Conservation (phyloP, 768 basidiomycete genomes). For the Hemileccinum rubropunctum region DNA sequence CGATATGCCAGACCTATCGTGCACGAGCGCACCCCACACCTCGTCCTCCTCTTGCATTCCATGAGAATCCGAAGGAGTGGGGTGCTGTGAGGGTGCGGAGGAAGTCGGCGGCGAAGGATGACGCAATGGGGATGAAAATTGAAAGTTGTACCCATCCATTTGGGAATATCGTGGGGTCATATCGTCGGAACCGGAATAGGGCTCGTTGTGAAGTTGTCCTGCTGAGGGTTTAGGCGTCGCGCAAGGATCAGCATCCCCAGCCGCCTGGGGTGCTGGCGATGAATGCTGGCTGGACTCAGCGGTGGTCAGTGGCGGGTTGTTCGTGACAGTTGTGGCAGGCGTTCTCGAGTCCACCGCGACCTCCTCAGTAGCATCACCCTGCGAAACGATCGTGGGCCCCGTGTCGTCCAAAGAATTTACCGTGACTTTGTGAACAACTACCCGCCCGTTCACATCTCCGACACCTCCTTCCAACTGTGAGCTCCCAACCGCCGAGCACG, state of each 20-base stretch:
- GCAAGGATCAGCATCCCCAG: not conserved
- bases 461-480: not conserved
- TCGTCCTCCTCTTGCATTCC: slow-evolving; percentile 19
- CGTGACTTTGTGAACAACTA: not conserved
- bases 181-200: not conserved
- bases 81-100: not conserved
- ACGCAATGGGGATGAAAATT: not conserved
- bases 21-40: slow-evolving; percentile 19
- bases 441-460: not conserved
- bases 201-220: not conserved
- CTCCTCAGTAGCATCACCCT: not conserved
- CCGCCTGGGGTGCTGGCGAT: not conserved
- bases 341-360: not conserved
- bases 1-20: slow-evolving; percentile 9
- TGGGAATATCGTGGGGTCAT: not conserved
- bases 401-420: not conserved
- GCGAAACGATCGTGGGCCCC: not conserved
- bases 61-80: slow-evolving; percentile 11
- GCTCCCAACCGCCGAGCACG: not conserved
- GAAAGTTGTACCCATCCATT: not conserved
- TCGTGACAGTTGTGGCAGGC: not conserved
- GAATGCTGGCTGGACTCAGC: not conserved
- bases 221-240: not conserved
- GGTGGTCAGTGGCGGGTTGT: not conserved
- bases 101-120: not conserved